phyloP scores from a whole-genome alignment of 2,329 filamentous ascomycete species.

The Pseudogymnoascus sp. region DNA sequence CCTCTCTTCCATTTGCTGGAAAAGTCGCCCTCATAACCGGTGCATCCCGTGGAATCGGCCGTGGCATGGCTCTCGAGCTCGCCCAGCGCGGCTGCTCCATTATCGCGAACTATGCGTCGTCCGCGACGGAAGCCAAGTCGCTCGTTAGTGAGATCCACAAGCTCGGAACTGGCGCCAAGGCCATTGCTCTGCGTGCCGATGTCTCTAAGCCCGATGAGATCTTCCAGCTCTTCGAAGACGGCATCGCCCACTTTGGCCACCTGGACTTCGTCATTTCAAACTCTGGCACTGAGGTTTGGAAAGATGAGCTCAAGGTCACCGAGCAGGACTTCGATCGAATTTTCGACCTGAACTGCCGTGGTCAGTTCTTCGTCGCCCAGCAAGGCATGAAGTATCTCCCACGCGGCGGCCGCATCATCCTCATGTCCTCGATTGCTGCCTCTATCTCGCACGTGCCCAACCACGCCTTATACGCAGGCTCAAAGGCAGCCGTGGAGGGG shows the following conservation, averaged over 20 bases:
- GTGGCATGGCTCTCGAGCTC: slow-evolving; percentile 58
- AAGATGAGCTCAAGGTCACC: slow-evolving; percentile 8
- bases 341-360: slow-evolving; percentile 53
- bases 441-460: slow-evolving; percentile 56
- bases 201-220: slow-evolving; percentile 40
- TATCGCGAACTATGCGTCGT: slow-evolving; percentile 56
- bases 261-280: slow-evolving; percentile 26
- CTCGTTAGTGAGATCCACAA: slow-evolving; percentile 40
- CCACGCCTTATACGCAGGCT: slow-evolving; percentile 50
- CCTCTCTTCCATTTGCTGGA: slow-evolving; percentile 33
- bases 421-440: slow-evolving; percentile 52
- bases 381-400: slow-evolving; percentile 62
- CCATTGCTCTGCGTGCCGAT: slow-evolving; percentile 47
- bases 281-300: slow-evolving; percentile 18
- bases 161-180: slow-evolving; percentile 38
- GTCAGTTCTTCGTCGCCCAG: slow-evolving; percentile 67
- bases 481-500: slow-evolving; percentile 56
- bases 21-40: slow-evolving; percentile 56
- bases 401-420: slow-evolving; percentile 58
- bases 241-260: slow-evolving; percentile 23
- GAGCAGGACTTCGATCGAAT: slow-evolving; percentile 28
- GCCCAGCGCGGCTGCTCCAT: slow-evolving; percentile 55
- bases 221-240: slow-evolving; percentile 21
- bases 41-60: slow-evolving; percentile 56
- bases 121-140: slow-evolving; percentile 48